Conservation (phyloP, 164 flowering plant species). For the Kingdonia uniflora region DNA sequence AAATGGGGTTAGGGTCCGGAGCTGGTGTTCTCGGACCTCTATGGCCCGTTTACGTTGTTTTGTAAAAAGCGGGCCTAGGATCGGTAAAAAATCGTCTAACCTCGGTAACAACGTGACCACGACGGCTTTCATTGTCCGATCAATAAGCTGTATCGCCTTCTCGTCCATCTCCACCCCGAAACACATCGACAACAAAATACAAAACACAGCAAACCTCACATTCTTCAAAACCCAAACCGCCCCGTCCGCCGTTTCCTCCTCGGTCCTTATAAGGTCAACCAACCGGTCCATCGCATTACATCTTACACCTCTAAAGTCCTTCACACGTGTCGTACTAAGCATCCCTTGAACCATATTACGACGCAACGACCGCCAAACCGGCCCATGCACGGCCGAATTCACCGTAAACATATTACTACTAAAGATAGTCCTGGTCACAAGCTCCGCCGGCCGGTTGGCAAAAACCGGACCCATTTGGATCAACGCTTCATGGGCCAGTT, state of each 20-base stretch:
- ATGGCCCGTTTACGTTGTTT: slow-evolving; percentile 45
- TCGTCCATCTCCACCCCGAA: slow-evolving; percentile 82
- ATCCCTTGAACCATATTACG: slow-evolving; percentile 82
- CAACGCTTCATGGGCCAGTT: slow-evolving; percentile 61
- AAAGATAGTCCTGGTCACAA: slow-evolving; percentile 66
- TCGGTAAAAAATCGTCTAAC: slow-evolving; percentile 70
- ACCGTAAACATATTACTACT: slow-evolving; percentile 84
- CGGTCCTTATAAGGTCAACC: slow-evolving; percentile 31
- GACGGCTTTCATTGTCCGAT: slow-evolving; percentile 54
- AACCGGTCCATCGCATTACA: slow-evolving; percentile 56
- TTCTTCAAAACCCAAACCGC: slow-evolving; percentile 56
- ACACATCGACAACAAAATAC: slow-evolving; percentile 72
- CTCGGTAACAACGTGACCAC: slow-evolving; percentile 53
- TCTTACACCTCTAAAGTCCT: slow-evolving; percentile 37
- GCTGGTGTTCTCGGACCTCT: slow-evolving; percentile 54
- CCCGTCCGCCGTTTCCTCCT: slow-evolving; percentile 42
- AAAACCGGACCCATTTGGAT: slow-evolving; percentile 49
- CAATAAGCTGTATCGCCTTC: slow-evolving; percentile 37
- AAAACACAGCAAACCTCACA: slow-evolving; percentile 72
- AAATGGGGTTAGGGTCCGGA: slow-evolving; percentile 41
- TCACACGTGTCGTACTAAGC: slow-evolving; percentile 47
- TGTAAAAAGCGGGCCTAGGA: slow-evolving; percentile 57
- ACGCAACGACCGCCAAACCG: slow-evolving; percentile 77
- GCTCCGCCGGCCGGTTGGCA: slow-evolving; percentile 69
- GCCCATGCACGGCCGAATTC: slow-evolving; percentile 70